Base-by-base conservation (phyloP, 2,329 filamentous ascomycete genomes). In the Trichoderma breve region DNA sequence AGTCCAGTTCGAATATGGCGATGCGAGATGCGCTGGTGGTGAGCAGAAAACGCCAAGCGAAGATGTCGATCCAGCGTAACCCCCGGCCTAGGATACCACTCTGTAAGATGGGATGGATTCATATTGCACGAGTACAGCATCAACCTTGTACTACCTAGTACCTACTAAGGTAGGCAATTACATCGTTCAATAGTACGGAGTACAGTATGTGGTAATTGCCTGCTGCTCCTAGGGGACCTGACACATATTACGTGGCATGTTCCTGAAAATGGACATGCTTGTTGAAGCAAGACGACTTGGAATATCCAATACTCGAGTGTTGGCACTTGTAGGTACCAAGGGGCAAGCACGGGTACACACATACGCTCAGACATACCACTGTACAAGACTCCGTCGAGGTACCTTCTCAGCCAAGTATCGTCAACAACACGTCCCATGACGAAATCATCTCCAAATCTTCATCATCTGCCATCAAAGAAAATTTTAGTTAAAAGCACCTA, bases 241-340 rank as follows among this genome's bases (percentile, higher is more conserved):
- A 58, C 55, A 61, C 55, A 69, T 69, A 57, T 58, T 61, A 69
- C 55, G 55, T 70, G 51, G 66, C 66, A 62, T 70, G 26, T 21
- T 28, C 26, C 47, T 66, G 26, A 21, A 32, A 64, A 51, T 64
- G 26, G 5, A 11, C 61, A 30, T 32, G 61, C 30, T 51, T 51
- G 61, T 30, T 9, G 18, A 47, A 15, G 15, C 43, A 21, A 30
- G 61, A 64, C 61, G 5, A 64, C 15, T 11, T 57, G 11, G 1
- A 51, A 51, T 51, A 24, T 12, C n/a, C n/a, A 51, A 51, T 51
- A 51, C n/a, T 51, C 3, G 36, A 39, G 36, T 18, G n/a, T 9
- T 47, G 15, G 39, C 18, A 47, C 7, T n/a, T 9, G 18, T 47
- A 18, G 6, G 36, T 39, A 39, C 6, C 36, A 39, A 6, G 15